Percentiles rank a stretch among this genome's conserved stretches.
Evolutionary conservation across 2,329 filamentous ascomycete species (phyloP).

Genomic region (Cercospora zeina): DNA sequence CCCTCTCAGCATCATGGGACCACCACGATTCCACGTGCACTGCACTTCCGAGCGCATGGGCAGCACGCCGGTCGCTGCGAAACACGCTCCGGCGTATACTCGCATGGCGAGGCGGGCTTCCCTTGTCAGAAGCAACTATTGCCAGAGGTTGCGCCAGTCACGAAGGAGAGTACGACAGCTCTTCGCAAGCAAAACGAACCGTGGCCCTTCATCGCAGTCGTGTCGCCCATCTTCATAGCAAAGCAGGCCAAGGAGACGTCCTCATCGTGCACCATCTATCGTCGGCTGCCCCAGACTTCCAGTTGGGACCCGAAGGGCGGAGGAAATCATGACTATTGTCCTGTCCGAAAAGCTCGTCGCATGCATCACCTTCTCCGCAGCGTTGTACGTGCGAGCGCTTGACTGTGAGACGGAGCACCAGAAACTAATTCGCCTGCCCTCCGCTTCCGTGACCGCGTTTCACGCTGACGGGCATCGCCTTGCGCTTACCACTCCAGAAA

Average conservation of each 20-base stretch:
- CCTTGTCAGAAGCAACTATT: slow-evolving; percentile 19
- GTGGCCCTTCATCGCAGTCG: slow-evolving; percentile 20
- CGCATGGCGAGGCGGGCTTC: slow-evolving; percentile 23
- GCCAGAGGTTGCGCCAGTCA: not conserved
- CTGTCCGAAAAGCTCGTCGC: slow-evolving; percentile 22
- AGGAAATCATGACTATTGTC: slow-evolving; percentile 20
- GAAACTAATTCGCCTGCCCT: slow-evolving; percentile 3
- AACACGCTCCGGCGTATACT: slow-evolving; percentile 23
- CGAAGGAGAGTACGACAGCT: not conserved
- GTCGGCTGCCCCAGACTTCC: not conserved
- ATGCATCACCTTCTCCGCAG: slow-evolving; percentile 19
- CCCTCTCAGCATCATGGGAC: slow-evolving; percentile 16
- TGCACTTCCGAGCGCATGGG: not conserved
- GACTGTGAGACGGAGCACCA: not conserved
- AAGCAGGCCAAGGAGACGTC: slow-evolving; percentile 2
- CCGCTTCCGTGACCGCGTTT: not conserved
- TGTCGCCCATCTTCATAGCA: slow-evolving; percentile 25
- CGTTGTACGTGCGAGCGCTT: slow-evolving; percentile 22
- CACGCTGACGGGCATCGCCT: slow-evolving; percentile 5
- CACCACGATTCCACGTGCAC: slow-evolving; percentile 22
- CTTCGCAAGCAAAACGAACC: slow-evolving; percentile 1
- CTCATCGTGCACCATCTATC: slow-evolving; percentile 27
- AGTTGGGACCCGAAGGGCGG: slow-evolving; percentile 23
- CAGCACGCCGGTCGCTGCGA: not conserved
- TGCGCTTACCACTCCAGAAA: not conserved